These are phyloP conservation scores for Clonostachys rhizophaga DNA, from an alignment of 2,329 filamentous ascomycete genomes.

Conservation along the genomic window DNA sequence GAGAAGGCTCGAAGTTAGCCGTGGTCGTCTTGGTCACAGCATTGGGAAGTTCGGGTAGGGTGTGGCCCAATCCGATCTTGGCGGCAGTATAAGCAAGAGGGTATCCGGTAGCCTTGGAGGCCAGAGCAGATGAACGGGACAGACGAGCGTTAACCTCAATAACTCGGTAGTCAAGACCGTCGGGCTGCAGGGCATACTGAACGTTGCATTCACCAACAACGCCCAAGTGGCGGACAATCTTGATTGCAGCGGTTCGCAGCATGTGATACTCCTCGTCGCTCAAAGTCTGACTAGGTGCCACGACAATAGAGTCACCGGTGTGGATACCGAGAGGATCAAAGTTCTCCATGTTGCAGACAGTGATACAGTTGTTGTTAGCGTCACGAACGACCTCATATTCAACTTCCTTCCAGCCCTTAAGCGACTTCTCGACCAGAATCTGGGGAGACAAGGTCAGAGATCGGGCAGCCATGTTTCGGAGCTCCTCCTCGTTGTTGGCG, in stretches of 20 bases:
- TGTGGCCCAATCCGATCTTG: slow-evolving; percentile 96
- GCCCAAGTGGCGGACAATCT: slow-evolving; percentile 94
- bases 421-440: slow-evolving; percentile 95
- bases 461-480: slow-evolving; percentile 86
- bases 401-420: slow-evolving; percentile 99
- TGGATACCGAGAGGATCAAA: slow-evolving; percentile 97
- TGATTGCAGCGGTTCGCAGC: slow-evolving; percentile 95
- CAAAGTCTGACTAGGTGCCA: slow-evolving; percentile 92
- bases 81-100: slow-evolving; percentile 95
- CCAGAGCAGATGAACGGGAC: slow-evolving; percentile 92
- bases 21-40: slow-evolving; percentile 98
- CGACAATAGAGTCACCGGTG: slow-evolving; percentile 97
- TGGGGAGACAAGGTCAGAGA: slow-evolving; percentile 92
- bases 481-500: slow-evolving; percentile 88
- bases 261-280: slow-evolving; percentile 99
- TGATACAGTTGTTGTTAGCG: slow-evolving; percentile 97
- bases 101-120: slow-evolving; percentile 97
- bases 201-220: slow-evolving; percentile 99
- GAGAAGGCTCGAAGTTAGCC: slow-evolving; percentile 94
- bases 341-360: slow-evolving; percentile 81
- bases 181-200: slow-evolving; percentile 93
- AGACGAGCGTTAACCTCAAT: slow-evolving; percentile 99
- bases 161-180: slow-evolving; percentile 95
- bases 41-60: slow-evolving; percentile 90
- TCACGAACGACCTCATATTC: slow-evolving; percentile 98